phyloP scores from a whole-genome alignment of 2,329 filamentous ascomycete genomes.

The Colletotrichum musicola region DNA sequence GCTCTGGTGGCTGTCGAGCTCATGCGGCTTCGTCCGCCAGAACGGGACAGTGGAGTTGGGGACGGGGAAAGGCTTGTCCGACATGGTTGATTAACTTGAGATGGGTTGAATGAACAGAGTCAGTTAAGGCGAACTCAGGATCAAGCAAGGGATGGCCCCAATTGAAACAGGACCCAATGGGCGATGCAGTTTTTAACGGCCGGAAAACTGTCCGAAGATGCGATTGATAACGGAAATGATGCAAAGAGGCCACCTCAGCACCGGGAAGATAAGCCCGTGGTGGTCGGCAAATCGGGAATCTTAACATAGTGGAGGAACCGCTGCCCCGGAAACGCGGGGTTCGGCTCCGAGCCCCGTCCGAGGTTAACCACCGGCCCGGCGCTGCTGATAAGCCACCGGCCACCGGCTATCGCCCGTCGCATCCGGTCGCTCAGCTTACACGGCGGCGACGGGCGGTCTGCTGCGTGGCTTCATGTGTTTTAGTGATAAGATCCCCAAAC shows the following conservation, averaged over 20 bases:
- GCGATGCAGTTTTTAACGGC: not conserved
- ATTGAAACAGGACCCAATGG: not conserved
- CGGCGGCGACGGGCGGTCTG: no score
- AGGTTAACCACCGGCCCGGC: conserved; percentile 17
- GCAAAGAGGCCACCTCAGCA: conserved; percentile 10
- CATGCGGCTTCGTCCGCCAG: conserved; percentile 31
- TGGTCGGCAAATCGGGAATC: not conserved
- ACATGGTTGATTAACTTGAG: not conserved
- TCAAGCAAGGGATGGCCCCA: not conserved
- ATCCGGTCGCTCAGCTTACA: no score
- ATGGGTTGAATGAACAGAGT: no score
- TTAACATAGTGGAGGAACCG: not conserved
- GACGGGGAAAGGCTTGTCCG: conserved; percentile 15
- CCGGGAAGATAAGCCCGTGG: not conserved
- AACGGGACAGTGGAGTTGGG: conserved; percentile 25
- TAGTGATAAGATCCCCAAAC: no score
- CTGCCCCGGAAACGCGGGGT: conserved; percentile 21
- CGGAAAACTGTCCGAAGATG: not conserved
- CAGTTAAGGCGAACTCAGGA: no score
- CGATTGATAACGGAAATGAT: not conserved
- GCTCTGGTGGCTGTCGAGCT: conserved; percentile 37
- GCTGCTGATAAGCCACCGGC: not conserved
- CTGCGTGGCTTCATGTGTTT: no score
- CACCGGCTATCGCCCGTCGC: not conserved
- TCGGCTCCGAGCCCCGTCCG: conserved; percentile 22